These are phyloP conservation scores for Candida railenensis DNA, from an alignment of 805 yeast genomes.

Conservation along the genomic window DNA sequence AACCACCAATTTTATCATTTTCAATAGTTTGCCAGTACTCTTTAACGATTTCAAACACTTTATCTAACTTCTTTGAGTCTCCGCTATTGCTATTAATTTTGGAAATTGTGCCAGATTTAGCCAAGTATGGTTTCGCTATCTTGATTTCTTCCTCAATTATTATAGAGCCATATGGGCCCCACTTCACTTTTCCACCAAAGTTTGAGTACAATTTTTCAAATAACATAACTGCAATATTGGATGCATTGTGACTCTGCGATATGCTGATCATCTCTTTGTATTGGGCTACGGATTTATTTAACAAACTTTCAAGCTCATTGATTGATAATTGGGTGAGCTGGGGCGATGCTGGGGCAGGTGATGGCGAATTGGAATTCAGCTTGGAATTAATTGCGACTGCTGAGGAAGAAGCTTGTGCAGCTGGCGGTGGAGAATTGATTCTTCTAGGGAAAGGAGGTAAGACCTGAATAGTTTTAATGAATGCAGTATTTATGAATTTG, in stretches of 20 bases:
- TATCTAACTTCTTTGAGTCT: constrained; percentile 17
- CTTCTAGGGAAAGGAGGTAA: constrained; percentile 31
- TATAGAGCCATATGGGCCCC: constrained; percentile 32
- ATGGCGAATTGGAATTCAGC: constrained; percentile 26
- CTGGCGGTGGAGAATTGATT: constrained; percentile 12
- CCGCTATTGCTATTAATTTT: constrained; percentile 13
- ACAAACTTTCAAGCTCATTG: constrained; percentile 18
- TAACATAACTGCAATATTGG: constrained; percentile 14
- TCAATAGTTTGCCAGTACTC: constrained; percentile 29
- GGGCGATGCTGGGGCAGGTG: constrained; percentile 27
- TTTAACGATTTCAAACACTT: constrained; percentile 21
- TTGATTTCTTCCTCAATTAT: constrained; percentile 35
- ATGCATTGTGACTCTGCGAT: constrained; percentile 14
- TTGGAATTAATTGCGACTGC: constrained; percentile 16
- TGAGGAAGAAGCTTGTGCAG: constrained; percentile 13
- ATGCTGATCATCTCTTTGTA: constrained; percentile 26
- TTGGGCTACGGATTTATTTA: constrained; percentile 31
- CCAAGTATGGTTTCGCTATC: constrained; percentile 38
- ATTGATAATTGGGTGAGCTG: constrained; percentile 13
- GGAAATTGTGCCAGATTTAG: constrained; percentile 23
- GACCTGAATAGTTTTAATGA: constrained; percentile 53
- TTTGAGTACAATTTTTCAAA: constrained; percentile 17
- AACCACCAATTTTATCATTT: constrained; percentile 27
- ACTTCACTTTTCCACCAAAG: constrained; percentile 26
- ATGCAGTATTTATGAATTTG: constrained; percentile 55